phyloP scores from a whole-genome alignment of 2,329 filamentous ascomycete species.

The Epichloe scottii region DNA sequence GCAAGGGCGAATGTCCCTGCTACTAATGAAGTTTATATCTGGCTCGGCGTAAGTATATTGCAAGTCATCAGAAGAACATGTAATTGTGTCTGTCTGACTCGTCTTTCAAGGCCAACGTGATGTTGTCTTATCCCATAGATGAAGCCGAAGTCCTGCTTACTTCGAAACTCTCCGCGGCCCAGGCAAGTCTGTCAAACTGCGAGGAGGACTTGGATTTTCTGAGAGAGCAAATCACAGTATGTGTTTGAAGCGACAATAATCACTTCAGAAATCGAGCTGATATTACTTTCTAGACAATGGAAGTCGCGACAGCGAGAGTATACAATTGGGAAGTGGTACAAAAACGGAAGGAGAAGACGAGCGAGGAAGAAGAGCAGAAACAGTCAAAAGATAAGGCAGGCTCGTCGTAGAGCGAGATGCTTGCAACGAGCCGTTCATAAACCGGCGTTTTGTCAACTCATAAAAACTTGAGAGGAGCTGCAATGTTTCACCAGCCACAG shows the following conservation, averaged over 20 bases:
- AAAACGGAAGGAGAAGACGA: conserved; percentile 77
- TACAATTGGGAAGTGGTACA: conserved; percentile 99
- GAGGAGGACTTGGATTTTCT: conserved; percentile 95
- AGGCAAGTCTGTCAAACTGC: conserved; percentile 71
- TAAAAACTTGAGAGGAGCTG: not conserved
- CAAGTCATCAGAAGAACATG: not conserved
- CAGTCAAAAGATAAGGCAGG: conserved; percentile 22
- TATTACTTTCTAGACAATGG: conserved; percentile 58
- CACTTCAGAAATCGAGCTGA: conserved; percentile 4
- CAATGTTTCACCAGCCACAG: not conserved
- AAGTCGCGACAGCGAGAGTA: conserved; percentile 91
- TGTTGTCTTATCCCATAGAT: conserved; percentile 85
- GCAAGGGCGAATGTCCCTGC: conserved; percentile 73
- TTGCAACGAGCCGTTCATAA: not conserved
- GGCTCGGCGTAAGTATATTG: conserved; percentile 61
- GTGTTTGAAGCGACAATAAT: conserved; percentile 16
- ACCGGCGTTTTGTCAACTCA: not conserved
- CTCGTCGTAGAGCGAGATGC: not conserved
- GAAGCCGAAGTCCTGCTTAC: conserved; percentile 73
- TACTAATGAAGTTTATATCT: conserved; percentile 87
- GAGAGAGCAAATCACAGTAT: conserved; percentile 87
- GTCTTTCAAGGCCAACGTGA: conserved; percentile 68
- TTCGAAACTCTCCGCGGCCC: conserved; percentile 67
- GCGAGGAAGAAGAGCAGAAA: conserved; percentile 37
- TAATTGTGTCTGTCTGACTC: not conserved